A percentile compares a stretch with the other conserved stretches of the same genome.
phyloP scores from a whole-genome alignment of 2,329 filamentous ascomycete genomes.

The Fusarium sp. region DNA sequence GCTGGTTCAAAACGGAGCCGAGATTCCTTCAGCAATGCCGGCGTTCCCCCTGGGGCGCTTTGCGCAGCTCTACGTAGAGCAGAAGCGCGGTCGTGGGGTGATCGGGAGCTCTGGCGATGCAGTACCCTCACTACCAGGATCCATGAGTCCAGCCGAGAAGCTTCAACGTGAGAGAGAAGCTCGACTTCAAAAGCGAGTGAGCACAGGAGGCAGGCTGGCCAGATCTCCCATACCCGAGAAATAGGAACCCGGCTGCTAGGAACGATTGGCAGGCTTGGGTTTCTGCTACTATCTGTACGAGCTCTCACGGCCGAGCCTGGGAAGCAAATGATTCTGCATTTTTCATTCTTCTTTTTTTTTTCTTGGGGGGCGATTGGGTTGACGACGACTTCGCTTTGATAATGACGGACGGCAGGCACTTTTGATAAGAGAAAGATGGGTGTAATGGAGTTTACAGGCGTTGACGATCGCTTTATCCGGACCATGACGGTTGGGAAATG shows the following conservation, averaged over 20 bases:
- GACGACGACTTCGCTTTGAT: conserved; percentile 32
- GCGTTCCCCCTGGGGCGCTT: conserved; percentile 83
- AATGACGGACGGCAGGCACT: conserved; percentile 35
- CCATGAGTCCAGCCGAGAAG: conserved; percentile 55
- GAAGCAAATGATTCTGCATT: conserved; percentile 17
- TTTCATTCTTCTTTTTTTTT: conserved; percentile 5
- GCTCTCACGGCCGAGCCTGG: conserved; percentile 41
- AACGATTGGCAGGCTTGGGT: conserved; percentile 50
- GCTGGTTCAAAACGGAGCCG: conserved; percentile 90
- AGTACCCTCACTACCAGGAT: conserved; percentile 65
- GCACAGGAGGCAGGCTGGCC: conserved; percentile 75
- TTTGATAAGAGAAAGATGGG: conserved; percentile 35
- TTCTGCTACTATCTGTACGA: conserved; percentile 50
- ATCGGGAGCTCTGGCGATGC: conserved; percentile 61
- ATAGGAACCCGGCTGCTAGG: conserved; percentile 57
- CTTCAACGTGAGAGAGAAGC: conserved; percentile 69
- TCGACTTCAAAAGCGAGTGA: conserved; percentile 78
- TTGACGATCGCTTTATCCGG: conserved; percentile 29
- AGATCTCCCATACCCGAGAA: conserved; percentile 69
- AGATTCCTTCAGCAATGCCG: conserved; percentile 77
- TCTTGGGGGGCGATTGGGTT: conserved; percentile 16
- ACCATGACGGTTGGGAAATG: conserved; percentile 11
- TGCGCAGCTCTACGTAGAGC: conserved; percentile 84
- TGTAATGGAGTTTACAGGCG: conserved; percentile 41
- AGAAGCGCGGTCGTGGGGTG: conserved; percentile 65